Conservation (phyloP, 2,329 filamentous ascomycete species). For the Pyrenophora tritici-repentis region DNA sequence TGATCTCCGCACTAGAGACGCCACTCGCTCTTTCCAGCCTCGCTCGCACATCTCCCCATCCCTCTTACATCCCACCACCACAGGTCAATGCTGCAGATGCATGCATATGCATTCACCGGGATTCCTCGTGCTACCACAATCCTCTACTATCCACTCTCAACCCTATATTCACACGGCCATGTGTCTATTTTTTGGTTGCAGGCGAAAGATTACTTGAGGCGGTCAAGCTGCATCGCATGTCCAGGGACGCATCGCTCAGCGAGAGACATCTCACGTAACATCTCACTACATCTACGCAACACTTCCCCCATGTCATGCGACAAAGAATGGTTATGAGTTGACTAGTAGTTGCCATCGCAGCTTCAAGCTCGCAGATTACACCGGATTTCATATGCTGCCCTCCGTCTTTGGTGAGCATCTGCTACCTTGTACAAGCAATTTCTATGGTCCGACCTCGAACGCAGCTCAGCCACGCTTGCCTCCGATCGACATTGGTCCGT, state of each 20-base stretch:
- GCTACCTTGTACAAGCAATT: slow-evolving; percentile 1
- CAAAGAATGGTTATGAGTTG: neutral
- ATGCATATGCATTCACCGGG: neutral
- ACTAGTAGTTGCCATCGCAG: neutral
- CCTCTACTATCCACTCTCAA: neutral
- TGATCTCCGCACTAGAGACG: neutral
- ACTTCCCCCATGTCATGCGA: neutral
- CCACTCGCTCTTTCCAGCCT: slow-evolving; percentile 3
- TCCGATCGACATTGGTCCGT: neutral
- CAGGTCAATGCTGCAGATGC: no score
- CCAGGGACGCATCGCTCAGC: neutral
- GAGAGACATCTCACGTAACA: neutral
- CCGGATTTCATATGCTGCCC: neutral
- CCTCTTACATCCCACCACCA: neutral
- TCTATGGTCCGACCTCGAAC: neutral
- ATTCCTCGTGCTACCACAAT: neutral
- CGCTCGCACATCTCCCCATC: neutral
- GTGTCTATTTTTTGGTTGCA: neutral
- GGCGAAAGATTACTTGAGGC: neutral
- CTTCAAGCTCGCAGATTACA: neutral
- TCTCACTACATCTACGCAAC: neutral
- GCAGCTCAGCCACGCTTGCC: slow-evolving; percentile 1
- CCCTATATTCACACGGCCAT: neutral
- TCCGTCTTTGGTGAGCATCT: neutral
- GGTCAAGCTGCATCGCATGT: neutral